Evolutionary conservation across 371 early-diverging fungal species (phyloP).

Genomic region (Paraphysoderma sedebokerense): DNA sequence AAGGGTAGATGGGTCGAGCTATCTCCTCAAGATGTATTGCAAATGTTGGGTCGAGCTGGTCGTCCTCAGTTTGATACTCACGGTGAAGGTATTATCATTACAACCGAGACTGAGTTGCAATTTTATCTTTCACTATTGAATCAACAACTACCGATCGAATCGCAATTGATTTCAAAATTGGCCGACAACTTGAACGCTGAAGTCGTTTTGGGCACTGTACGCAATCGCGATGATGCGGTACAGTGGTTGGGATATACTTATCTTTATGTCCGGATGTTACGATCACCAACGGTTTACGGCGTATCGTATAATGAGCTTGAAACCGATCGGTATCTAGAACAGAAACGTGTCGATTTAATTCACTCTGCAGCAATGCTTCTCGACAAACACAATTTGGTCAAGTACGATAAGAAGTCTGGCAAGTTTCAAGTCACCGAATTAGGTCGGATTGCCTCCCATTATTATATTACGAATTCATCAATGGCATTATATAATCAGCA

Average conservation of each 20-base stretch:
- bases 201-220: conserved; percentile 83
- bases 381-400: conserved; percentile 74
- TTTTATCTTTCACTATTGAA: conserved; percentile 88
- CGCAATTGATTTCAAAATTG: conserved; percentile 72
- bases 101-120: conserved; percentile 77
- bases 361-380: conserved; percentile 72
- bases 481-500: conserved; percentile 89
- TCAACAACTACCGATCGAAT: conserved; percentile 94
- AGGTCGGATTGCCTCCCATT: conserved; percentile 91
- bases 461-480: conserved; percentile 75
- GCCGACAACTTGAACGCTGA: conserved; percentile 94
- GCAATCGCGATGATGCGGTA: conserved; percentile 81
- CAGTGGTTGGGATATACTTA: conserved; percentile 96
- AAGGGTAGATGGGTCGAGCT: conserved; percentile 88
- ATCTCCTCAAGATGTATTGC: conserved; percentile 88
- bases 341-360: conserved; percentile 73
- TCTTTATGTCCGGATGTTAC: conserved; percentile 89
- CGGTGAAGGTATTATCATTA: conserved; percentile 96
- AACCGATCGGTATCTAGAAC: conserved; percentile 66
- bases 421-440: conserved; percentile 75
- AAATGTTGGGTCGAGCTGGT: conserved; percentile 99
- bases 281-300: conserved; percentile 68
- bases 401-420: conserved; percentile 83
- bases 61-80: conserved; percentile 95
- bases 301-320: conserved; percentile 47